Base-by-base conservation (phyloP, 768 basidiomycete species). In the Mycena albidolilacea region DNA sequence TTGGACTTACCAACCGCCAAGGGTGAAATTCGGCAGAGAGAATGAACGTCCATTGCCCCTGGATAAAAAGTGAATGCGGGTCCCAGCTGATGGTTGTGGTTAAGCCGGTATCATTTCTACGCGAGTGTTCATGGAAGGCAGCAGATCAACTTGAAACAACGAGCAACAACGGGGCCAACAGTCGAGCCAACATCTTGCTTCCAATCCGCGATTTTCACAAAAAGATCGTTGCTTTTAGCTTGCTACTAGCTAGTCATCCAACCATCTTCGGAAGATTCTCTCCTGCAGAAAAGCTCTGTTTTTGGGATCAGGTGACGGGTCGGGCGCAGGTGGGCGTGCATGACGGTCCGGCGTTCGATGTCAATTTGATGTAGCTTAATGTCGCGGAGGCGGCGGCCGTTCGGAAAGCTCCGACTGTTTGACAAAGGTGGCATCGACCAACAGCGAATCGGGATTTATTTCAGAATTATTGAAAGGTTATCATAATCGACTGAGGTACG, bases 11-110 rank as follows among this genome's bases (percentile, higher is more conserved):
- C 0, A 88, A 75, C 73, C 91, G 84, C 86, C 89, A 91, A 17
- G 91, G 87, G 76, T 92, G 90, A 66, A 90, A 82, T 78, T 92
- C 91, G 37, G 90, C 91, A 11, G 88, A 88, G 48, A 90, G 85
- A 55, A 91, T 84, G 80, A 90, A 91, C 30, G 87, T 75, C 8
- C 90, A 84, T 73, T 90, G 88, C 7, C 89, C 90, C 0, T 87
- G 82, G 58, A 92, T 87, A 77, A 84, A 90, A 8, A 92, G 81
- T 1, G 90, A 91, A 69, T 89, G 85, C 58, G 86, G 79, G 77
- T 92, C 91, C 91, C 91, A 92, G 3, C 87, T 87, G 19, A 90
- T 88, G 6, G 79, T 81, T 54, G 86, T 78, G 5, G 86, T 87
- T 60, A 88, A 80, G 0, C 87, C 86, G 9, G 87, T 89, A 3